Evolutionary conservation across 768 basidiomycete genomes (phyloP), one percentile per base, ranked within the genome.

Genomic region (Leccinum sublutescens): DNA sequence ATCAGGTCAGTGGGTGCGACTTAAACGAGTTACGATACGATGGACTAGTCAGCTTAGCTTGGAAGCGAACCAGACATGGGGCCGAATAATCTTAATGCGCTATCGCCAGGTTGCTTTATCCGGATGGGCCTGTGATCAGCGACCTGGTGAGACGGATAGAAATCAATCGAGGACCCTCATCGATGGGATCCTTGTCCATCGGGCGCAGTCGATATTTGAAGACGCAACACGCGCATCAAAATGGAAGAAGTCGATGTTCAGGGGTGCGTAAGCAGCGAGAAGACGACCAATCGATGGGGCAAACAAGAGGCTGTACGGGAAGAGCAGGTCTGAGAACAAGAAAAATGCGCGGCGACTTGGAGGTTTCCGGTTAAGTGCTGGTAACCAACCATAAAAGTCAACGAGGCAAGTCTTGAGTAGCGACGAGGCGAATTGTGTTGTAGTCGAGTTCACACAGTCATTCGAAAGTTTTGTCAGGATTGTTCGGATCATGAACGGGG

Each of bases 191-290:
- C 52, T 64, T 66, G 38, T 45, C 61, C 56, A 72, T 70, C 71
- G 66, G 68, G 56, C 71, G 69, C 59, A 72, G 70, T 68, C 52
- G 58, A 55, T 49, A 70, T 71, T 68, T 68, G 69, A 71, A 62
- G 61, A 68, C 58, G 52, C 50, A 69, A 71, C 71, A 73, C 73
- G 71, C 71, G 73, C 73, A 73, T 73, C 71, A 73, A 50, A 73
- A 73, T 73, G 71, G 71, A 73, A 75, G 71, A 45, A 62, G 45
- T 49, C 54, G 59, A 62, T 62, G 58, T 63, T 61, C 69, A 75
- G 71, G 68, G 67, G 63, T 59, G 55, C 60, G 55, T 61, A 31
- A 29, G 45, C 54, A 50, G 49, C 60, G 49, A 58, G 64, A 70
- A 69, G 61, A 45, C 52, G 52, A 60, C 5, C 43, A 40, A 65